phyloP scores from a whole-genome alignment of 495 filamentous ascomycete species.

The Tuber melanosporum region DNA sequence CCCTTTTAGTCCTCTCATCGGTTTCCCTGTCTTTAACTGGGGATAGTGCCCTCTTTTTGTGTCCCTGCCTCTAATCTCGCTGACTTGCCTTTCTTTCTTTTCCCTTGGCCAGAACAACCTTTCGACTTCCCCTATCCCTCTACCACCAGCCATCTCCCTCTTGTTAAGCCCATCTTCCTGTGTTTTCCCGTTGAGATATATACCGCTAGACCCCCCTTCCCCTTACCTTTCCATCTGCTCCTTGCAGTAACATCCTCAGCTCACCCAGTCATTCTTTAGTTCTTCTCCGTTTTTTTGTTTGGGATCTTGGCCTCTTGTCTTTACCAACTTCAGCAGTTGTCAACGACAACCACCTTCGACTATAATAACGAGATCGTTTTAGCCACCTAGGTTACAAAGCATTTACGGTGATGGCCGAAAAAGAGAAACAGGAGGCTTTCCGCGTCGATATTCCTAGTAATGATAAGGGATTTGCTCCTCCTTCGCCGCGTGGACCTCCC shows the following conservation, averaged over 20 bases:
- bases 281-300: background rate
- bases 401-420: slow-evolving; percentile 55
- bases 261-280: background rate
- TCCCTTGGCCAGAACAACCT: background rate
- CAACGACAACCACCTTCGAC: background rate
- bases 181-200: background rate
- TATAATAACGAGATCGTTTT: background rate
- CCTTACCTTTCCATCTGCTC: background rate
- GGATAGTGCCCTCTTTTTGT: background rate
- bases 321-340: background rate
- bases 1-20: background rate
- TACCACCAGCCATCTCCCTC: background rate
- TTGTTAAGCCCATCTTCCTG: background rate
- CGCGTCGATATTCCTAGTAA: slow-evolving; percentile 58
- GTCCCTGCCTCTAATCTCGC: background rate
- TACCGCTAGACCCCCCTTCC: background rate
- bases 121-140: background rate
- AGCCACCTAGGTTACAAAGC: slow-evolving; percentile 8
- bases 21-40: background rate
- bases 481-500: slow-evolving; percentile 41
- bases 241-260: background rate
- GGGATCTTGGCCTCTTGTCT: background rate
- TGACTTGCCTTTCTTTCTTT: background rate
- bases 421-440: slow-evolving; percentile 77
- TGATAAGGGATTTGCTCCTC: slow-evolving; percentile 50